A percentile compares a stretch with the other conserved stretches of the same genome.
These are phyloP conservation scores for Candida cerambycidarum DNA, from an alignment of 805 yeast species.

Conservation along the genomic window DNA sequence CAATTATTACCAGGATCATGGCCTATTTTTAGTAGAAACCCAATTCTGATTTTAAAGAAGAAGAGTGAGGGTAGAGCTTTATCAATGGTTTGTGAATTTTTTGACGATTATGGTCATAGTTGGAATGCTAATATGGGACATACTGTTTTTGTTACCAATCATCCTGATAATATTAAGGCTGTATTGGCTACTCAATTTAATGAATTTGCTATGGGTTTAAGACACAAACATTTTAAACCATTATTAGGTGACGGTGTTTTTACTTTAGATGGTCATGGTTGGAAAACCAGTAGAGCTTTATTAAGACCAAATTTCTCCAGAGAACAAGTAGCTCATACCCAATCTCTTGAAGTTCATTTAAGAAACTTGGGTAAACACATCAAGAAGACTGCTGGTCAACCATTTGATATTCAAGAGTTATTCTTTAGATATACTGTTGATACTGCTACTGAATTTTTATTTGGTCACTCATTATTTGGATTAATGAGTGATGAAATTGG, in stretches of 20 bases:
- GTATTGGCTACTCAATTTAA: constrained; percentile 35
- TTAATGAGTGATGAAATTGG: constrained; percentile 29
- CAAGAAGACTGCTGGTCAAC: constrained; percentile 20
- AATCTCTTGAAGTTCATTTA: constrained; percentile 27
- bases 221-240: constrained; percentile 29
- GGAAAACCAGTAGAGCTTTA: constrained; percentile 37
- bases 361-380: constrained; percentile 25
- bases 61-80: constrained; percentile 15
- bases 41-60: constrained; percentile 9
- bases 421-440: constrained; percentile 35
- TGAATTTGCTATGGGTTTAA: constrained; percentile 30
- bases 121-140: constrained; percentile 21
- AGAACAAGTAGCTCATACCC: constrained; percentile 32
- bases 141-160: constrained; percentile 23
- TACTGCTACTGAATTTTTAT: constrained; percentile 38
- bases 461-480: constrained; percentile 34
- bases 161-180: constrained; percentile 36
- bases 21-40: constrained; percentile 16
- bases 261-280: constrained; percentile 34
- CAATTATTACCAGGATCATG: constrained; percentile 15
- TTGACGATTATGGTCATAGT: constrained; percentile 15
- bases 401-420: constrained; percentile 31
- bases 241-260: constrained; percentile 37
- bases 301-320: constrained; percentile 37
- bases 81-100: constrained; percentile 14